phyloP scores from a whole-genome alignment of 106 monocot species.

The Posidonia australis region DNA sequence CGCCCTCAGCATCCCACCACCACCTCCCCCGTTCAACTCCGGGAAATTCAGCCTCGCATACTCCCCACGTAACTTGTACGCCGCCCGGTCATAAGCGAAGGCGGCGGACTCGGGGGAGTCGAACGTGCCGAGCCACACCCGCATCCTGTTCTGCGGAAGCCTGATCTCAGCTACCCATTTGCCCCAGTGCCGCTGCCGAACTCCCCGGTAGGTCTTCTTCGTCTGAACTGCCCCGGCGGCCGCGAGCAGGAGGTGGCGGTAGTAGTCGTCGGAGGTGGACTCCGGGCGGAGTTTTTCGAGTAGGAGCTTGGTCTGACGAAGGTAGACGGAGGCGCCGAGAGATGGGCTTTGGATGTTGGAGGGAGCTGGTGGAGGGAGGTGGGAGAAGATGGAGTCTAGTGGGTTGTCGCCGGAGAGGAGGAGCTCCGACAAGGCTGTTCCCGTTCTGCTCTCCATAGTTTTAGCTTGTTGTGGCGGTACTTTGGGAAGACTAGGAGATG shows the following conservation, averaged over 20 bases:
- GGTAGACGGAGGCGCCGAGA: conserved; percentile 9
- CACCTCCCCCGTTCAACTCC: conserved; percentile 11
- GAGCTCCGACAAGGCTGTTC: conserved; percentile 19
- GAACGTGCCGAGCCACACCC: conserved; percentile 27
- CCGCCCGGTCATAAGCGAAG: conserved; percentile 77
- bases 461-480: too few relatives aligned
- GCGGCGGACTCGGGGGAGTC: conserved; percentile 73
- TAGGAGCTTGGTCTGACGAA: conserved; percentile 2
- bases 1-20: conserved; percentile 15
- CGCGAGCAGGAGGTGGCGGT: background rate
- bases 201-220: background rate
- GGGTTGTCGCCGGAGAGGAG: conserved; percentile 34
- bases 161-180: background rate
- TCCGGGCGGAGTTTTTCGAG: background rate
- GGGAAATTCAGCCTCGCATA: conserved; percentile 89
- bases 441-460: too few relatives aligned
- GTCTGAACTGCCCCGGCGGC: background rate
- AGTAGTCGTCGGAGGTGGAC: background rate
- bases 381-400: conserved; percentile 38
- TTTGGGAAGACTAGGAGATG: too few relatives aligned
- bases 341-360: conserved; percentile 26
- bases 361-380: background rate
- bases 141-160: background rate
- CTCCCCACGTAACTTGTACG: conserved; percentile 57
- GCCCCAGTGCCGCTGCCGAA: background rate